Conservation (phyloP, 2,329 filamentous ascomycete genomes). For the Domatiomyces catenatus region DNA sequence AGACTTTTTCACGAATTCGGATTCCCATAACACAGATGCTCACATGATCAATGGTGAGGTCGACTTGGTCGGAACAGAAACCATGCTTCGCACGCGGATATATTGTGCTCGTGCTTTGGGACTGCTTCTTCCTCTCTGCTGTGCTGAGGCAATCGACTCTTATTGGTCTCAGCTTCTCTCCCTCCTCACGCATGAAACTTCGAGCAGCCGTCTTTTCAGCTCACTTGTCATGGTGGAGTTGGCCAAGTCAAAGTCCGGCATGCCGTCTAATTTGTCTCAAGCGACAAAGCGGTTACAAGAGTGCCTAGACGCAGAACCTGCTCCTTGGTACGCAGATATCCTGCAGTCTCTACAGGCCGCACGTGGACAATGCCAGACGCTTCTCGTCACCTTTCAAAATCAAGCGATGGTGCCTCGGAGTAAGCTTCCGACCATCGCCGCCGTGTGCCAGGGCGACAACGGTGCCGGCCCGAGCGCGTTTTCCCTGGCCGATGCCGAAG, state of each 20-base stretch:
- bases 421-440: conserved; percentile 66
- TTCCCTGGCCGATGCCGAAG: conserved; percentile 73
- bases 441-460: conserved; percentile 83
- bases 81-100: conserved; percentile 77
- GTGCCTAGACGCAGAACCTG: conserved; percentile 68
- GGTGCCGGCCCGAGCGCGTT: conserved; percentile 89
- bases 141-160: conserved; percentile 36
- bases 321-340: conserved; percentile 72
- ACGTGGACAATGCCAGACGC: conserved; percentile 75
- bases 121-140: conserved; percentile 62
- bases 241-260: conserved; percentile 41
- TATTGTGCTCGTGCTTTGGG: conserved; percentile 76
- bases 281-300: conserved; percentile 48
- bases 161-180: conserved; percentile 52
- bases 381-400: conserved; percentile 83
- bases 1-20: conserved; percentile 29
- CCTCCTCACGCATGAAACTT: conserved; percentile 55
- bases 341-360: conserved; percentile 80
- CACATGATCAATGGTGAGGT: conserved; percentile 97
- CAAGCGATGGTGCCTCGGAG: conserved; percentile 63
- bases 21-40: conserved; percentile 90
- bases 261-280: conserved; percentile 20
- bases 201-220: conserved; percentile 72
- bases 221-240: conserved; percentile 82
- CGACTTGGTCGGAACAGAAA: conserved; percentile 80